Evolutionary conservation across 2,329 filamentous ascomycete species (phyloP), one percentile per base, ranked within the genome.

Genomic region (Hymenoscyphus infarciens): DNA sequence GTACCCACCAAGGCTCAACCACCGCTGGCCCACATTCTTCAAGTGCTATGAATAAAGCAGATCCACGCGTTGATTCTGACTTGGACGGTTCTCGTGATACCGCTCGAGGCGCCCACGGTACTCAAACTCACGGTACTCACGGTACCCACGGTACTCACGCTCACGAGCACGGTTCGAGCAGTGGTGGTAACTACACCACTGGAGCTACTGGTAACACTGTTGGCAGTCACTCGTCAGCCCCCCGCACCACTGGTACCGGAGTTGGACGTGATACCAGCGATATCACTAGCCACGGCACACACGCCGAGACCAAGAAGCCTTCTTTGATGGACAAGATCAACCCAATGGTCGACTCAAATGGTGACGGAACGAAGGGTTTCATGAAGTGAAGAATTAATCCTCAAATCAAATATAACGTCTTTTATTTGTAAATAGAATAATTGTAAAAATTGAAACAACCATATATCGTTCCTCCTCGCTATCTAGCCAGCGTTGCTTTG

Each of bases 281-380:
- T 7, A 61, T 64, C 19, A 69, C 66, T 13, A 25, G 25, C 27
- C 19, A 29, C 10, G 25, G 27, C 42, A 33, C 49, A 29, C 53
- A 55, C 13, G 4, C 15, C 16, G 29, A 55, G 13, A 55, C 27
- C 13, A 72, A 74, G 56, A 83, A 83, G 74, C 77, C 82, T 1
- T 74, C 76, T 16, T 65, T 86, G 64, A 71, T 82, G 73, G 78
- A 84, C 62, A 81, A 80, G 70, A 63, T 86, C 42, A 85, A 86
- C 74, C 83, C 83, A 1, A 78, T 74, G 73, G 77, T 75, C 49
- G 82, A 86, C 68, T 65, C 82, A 31, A 77, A 84, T 66, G 75
- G 79, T 45, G 83, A 86, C 73, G 83, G 83, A 63, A 83, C 84
- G 77, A 74, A 75, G 31, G 83, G 82, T 2, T 68, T 85, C 66